Conservation (phyloP, 345 rosid species). For the Hirschfeldia incana region DNA sequence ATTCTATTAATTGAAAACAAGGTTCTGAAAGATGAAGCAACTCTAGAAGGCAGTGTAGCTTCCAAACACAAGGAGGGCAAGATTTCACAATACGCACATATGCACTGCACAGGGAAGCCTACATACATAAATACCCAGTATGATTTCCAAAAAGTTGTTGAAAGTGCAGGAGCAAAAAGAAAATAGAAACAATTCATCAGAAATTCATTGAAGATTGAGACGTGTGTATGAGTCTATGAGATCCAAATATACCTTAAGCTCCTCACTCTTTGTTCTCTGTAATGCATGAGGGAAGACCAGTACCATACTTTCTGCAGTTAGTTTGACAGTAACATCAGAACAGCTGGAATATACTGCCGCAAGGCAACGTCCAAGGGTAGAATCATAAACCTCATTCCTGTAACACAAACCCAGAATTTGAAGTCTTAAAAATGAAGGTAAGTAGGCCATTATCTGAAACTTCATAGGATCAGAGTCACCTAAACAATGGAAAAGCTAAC, state of each 20-base stretch:
- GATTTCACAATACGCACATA: constrained; percentile 67
- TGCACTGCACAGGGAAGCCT: constrained; percentile 81
- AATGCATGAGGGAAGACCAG: constrained; percentile 56
- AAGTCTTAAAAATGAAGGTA: constrained; percentile 26
- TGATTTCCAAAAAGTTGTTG: constrained; percentile 4
- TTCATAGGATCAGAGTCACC: not conserved
- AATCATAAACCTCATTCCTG: constrained; percentile 54
- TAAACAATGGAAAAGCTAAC: not conserved
- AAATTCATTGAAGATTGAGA: constrained; percentile 15
- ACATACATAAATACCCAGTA: constrained; percentile 25
- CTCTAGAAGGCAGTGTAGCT: constrained; percentile 62
- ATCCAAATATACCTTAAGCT: constrained; percentile 68
- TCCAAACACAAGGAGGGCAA: constrained; percentile 85
- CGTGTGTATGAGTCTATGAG: constrained; percentile 23
- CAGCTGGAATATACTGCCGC: constrained; percentile 58
- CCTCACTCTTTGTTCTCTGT: constrained; percentile 75
- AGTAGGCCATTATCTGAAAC: constrained; percentile 13
- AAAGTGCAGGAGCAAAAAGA: constrained; percentile 2
- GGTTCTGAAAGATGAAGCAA: constrained; percentile 69
- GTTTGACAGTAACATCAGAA: constrained; percentile 67
- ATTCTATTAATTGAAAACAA: constrained; percentile 64
- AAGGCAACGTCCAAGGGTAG: constrained; percentile 82
- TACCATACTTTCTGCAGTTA: constrained; percentile 70
- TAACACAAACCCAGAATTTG: not conserved
- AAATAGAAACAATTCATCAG: constrained; percentile 7